Percentiles rank a stretch among this genome's conserved stretches.
Conservation (phyloP, 768 basidiomycete genomes). For the Mycena kentingensis region DNA sequence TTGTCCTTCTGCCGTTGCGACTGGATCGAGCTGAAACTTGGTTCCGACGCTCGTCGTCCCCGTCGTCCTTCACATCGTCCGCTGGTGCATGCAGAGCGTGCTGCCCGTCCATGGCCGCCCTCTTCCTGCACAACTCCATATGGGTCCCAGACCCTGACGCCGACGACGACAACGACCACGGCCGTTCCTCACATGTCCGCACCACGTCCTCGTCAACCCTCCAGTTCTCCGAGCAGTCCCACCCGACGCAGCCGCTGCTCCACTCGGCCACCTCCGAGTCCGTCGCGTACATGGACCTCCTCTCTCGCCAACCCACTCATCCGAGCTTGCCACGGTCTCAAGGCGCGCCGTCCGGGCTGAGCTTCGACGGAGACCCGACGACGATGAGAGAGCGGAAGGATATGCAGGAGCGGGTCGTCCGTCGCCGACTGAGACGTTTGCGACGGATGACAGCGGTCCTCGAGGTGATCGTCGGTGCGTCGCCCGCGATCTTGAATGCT, state of each 20-base stretch:
- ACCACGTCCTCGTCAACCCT: constrained; percentile 37
- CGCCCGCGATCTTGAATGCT: not conserved
- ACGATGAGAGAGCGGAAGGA: constrained; percentile 32
- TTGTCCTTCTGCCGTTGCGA: too few species aligned
- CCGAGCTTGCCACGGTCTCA: too few species aligned
- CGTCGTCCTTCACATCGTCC: too few species aligned
- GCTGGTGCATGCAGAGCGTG: constrained; percentile 23
- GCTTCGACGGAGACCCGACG: constrained; percentile 30
- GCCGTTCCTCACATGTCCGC: constrained; percentile 42
- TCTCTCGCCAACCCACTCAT: too few species aligned
- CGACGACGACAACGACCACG: constrained; percentile 30
- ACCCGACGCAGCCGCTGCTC: constrained; percentile 48
- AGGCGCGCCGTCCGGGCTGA: constrained; percentile 29
- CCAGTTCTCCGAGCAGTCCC: constrained; percentile 39
- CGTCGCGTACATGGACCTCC: constrained; percentile 35
- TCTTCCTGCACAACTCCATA: constrained; percentile 59
- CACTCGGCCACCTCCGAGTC: constrained; percentile 32
- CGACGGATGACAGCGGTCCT: constrained; percentile 32
- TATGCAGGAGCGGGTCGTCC: constrained; percentile 26
- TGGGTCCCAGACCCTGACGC: constrained; percentile 42
- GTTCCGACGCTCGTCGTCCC: too few species aligned
- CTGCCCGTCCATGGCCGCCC: constrained; percentile 52
- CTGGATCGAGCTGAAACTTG: too few species aligned
- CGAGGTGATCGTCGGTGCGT: constrained; percentile 43
- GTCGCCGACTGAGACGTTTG: constrained; percentile 33